Evolutionary conservation across 106 monocot species (phyloP).

Genomic region (Acanthochlamys bracteata): DNA sequence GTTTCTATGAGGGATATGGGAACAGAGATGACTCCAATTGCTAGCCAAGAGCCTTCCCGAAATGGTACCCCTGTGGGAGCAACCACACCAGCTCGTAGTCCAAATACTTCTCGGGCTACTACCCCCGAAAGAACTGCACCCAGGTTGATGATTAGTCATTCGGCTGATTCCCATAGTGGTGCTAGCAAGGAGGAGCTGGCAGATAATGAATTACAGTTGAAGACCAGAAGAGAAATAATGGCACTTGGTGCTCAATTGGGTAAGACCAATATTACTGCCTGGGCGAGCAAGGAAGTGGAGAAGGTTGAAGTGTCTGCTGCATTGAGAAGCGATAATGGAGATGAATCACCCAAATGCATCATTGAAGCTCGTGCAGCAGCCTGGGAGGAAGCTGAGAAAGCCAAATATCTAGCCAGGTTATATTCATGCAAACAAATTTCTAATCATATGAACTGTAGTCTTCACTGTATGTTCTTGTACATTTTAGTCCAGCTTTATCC

Average conservation of each 20-base stretch:
- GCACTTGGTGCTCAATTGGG: conserved; percentile 76
- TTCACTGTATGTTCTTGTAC: no score
- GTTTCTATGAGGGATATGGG: conserved; percentile 94
- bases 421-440: no score
- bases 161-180: conserved; percentile 21
- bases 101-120: conserved; percentile 43
- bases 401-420: conserved; percentile 83
- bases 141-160: conserved; percentile 19
- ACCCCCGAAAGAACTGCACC: conserved; percentile 29
- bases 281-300: conserved; percentile 88
- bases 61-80: conserved; percentile 69
- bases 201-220: conserved; percentile 64
- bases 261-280: conserved; percentile 82
- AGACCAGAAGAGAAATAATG: conserved; percentile 89
- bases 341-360: conserved; percentile 24
- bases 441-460: no score
- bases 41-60: conserved; percentile 83
- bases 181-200: conserved; percentile 34
- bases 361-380: conserved; percentile 69
- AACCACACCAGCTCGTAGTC: conserved; percentile 44
- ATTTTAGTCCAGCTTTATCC: no score
- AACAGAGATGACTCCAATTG: conserved; percentile 94
- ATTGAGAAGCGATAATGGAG: conserved; percentile 17
- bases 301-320: conserved; percentile 25
- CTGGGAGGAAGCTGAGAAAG: conserved; percentile 94